Evolutionary conservation across 768 basidiomycete genomes (phyloP), one percentile per base, ranked within the genome.

Genomic region (Mycena olivaceomarginata): DNA sequence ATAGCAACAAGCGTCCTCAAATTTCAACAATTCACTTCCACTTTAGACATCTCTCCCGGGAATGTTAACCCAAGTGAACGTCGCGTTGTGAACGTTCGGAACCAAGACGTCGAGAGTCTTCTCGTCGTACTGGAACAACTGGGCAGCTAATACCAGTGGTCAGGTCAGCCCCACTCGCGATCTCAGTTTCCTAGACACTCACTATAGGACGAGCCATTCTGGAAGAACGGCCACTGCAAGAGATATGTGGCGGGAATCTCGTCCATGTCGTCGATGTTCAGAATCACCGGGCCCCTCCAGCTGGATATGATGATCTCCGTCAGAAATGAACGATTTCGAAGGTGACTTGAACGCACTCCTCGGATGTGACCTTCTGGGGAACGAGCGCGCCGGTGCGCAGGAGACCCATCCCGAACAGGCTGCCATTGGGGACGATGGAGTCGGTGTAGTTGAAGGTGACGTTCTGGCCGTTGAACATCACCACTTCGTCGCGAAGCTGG

Each of bases 221-320:
- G 43, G 75, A 72, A 72, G 75, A 76, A 76, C 5, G 75, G 75
- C 31, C 72, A 76, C 31, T 71, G 69, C 20, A 76, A 40, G 41
- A 72, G 65, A 22, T 76, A 76, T 22, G 75, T 76, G 25, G 75
- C 75, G 1, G 75, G 75, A 45, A 76, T 76, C 16, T 46, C 75
- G 25, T 76, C 75, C 64, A 67, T 64, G 70, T 76, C 75, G 39
- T 46, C 25, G 37, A 76, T 46, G 53, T 76, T 66, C 8, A 76
- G 39, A 31, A 72, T 12, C 11, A 76, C 70, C 18, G 75, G 75
- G 11, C 75, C 75, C 39, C 67, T 70, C 75, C 75, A 76, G 5
- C 75, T 76, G 69, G 2, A 60, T 0, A 31, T 20, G 16, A 7
- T 31, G 31, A 31, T 31, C 31, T 31, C 53, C 15, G 56, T 46